Evolutionary conservation across 2,329 filamentous ascomycete genomes (phyloP).

Genomic region (Botryotinia narcissicola): DNA sequence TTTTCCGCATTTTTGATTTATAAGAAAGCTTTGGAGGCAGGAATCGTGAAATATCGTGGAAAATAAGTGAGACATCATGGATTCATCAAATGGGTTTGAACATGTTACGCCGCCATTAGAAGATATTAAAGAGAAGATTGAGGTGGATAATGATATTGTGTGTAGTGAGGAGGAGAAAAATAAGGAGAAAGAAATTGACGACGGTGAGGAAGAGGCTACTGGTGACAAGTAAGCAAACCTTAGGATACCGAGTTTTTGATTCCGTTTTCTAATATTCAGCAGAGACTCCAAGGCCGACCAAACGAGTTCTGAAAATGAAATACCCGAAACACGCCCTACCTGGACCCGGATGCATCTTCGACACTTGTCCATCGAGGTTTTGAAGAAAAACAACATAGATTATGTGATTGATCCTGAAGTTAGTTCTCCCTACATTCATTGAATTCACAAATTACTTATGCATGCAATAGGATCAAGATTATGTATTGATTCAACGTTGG

Average conservation of each 20-base stretch:
- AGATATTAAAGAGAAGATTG: fast-evolving
- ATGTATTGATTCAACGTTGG: slow-evolving; percentile 70
- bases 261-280: slow-evolving; percentile 31
- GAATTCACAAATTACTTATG: too few relatives aligned
- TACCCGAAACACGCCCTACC: slow-evolving; percentile 44
- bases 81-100: neutral
- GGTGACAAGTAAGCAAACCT: slow-evolving; percentile 25
- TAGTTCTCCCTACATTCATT: too few relatives aligned
- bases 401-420: slow-evolving; percentile 44
- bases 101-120: neutral
- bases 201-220: slow-evolving; percentile 47
- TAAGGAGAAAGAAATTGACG: slow-evolving; percentile 39
- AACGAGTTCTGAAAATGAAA: slow-evolving; percentile 44
- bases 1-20: neutral
- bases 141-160: too few relatives aligned
- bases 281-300: slow-evolving; percentile 41
- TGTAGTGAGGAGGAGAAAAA: neutral
- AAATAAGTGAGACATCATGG: neutral
- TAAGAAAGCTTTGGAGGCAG: neutral
- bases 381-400: slow-evolving; percentile 54
- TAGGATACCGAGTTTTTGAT: slow-evolving; percentile 38
- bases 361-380: slow-evolving; percentile 60
- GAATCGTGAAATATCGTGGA: neutral
- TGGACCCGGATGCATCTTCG: slow-evolving; percentile 63
- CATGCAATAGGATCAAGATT: slow-evolving; percentile 57